Conservation (phyloP, 2,329 filamentous ascomycete species). For the Diaporthe sp. region DNA sequence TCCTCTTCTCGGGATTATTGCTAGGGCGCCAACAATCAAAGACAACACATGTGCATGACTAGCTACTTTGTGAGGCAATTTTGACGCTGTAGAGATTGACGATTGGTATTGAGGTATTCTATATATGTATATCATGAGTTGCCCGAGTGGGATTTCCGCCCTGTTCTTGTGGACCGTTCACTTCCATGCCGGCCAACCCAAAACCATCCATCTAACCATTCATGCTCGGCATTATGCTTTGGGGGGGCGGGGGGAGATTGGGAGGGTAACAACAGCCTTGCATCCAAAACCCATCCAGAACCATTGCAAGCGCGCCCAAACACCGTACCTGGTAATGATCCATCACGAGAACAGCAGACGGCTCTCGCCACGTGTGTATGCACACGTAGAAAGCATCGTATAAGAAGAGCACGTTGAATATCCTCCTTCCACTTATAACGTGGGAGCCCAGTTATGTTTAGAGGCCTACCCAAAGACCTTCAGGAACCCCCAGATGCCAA, state of each 20-base stretch:
- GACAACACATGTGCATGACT: no score
- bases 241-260: no score
- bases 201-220: neutral
- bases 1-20: neutral
- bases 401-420: neutral
- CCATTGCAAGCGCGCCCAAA: constrained; percentile 10
- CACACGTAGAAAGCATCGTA: neutral
- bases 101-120: constrained; percentile 21
- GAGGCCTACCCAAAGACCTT: constrained; percentile 80
- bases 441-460: neutral
- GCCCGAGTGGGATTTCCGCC: neutral
- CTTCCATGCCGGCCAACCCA: neutral
- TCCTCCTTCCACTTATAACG: no score
- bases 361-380: neutral
- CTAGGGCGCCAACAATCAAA: no score
- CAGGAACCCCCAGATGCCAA: constrained; percentile 92
- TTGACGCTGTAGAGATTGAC: neutral
- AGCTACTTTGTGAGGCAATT: neutral
- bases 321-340: neutral
- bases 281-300: neutral
- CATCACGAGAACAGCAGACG: neutral
- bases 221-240: constrained; percentile 11
- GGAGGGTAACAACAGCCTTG: neutral
- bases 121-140: constrained; percentile 6
- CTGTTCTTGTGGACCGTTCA: neutral